Evolutionary conservation across 176 grass and related monocot species (phyloP).

Genomic region (Pontederia crassipes): DNA sequence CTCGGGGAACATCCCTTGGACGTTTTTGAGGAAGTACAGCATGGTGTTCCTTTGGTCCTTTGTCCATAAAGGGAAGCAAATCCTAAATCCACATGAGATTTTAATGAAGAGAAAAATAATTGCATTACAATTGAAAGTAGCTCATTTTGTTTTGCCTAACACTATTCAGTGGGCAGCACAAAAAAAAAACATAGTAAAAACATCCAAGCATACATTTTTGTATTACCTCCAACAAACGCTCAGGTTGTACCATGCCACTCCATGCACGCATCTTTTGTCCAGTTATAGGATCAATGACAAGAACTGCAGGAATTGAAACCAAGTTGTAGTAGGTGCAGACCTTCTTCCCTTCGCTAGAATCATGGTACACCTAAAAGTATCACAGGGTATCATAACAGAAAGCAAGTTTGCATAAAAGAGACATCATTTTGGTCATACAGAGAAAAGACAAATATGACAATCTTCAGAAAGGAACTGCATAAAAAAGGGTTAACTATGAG

Average conservation of each 20-base stretch:
- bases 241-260: constrained; percentile 87
- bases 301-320: constrained; percentile 58
- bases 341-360: constrained; percentile 75
- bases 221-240: constrained; percentile 80
- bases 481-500: constrained; percentile 5
- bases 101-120: constrained; percentile 2
- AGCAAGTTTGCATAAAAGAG: not conserved
- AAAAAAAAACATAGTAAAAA: not conserved
- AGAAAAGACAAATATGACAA: not conserved
- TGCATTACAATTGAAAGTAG: not conserved
- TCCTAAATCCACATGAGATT: constrained; percentile 35
- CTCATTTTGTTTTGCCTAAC: not conserved
- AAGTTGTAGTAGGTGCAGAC: constrained; percentile 93
- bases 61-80: constrained; percentile 84
- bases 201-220: not conserved
- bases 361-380: constrained; percentile 60
- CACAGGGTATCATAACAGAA: constrained; percentile 5
- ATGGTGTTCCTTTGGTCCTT: constrained; percentile 87
- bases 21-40: constrained; percentile 77
- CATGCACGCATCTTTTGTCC: constrained; percentile 87
- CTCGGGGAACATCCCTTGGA: constrained; percentile 64
- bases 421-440: not conserved
- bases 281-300: constrained; percentile 84
- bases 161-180: not conserved
- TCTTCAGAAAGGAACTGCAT: not conserved